phyloP scores from a whole-genome alignment of 306 rosid genomes.

The cucumber (Cucumis sativus) region DNA sequence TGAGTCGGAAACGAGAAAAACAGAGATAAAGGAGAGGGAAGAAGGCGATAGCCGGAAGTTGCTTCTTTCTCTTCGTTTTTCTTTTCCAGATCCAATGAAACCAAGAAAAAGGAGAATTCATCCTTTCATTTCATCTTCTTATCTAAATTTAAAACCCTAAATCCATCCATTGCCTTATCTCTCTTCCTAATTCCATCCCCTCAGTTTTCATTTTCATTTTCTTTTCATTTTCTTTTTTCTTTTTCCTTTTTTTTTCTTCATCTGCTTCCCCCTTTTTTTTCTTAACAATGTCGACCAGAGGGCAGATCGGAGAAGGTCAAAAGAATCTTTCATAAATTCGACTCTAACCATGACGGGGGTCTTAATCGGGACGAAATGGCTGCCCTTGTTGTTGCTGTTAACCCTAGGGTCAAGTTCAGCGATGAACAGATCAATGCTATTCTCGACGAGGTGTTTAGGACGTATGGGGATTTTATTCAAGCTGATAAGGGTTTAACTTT shows the following conservation, averaged over 20 bases:
- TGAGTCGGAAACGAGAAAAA: not conserved
- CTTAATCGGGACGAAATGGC: constrained; percentile 90
- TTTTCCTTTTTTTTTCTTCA: not conserved
- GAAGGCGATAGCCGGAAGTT: not conserved
- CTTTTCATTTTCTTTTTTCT: no score
- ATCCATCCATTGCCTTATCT: not conserved
- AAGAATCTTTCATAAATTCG: constrained; percentile 79
- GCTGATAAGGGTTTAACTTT: constrained; percentile 81
- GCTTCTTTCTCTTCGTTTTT: not conserved
- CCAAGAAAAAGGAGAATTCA: not conserved
- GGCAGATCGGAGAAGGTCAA: constrained; percentile 99
- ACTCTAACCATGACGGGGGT: constrained; percentile 71
- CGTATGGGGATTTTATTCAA: constrained; percentile 78
- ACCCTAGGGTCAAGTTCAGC: constrained; percentile 97
- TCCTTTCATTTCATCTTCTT: not conserved
- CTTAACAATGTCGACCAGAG: constrained; percentile 71
- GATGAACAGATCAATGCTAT: constrained; percentile 97
- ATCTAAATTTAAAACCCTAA: not conserved
- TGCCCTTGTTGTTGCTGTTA: constrained; percentile 88
- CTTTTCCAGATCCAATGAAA: constrained; percentile 14
- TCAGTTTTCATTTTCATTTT: not conserved
- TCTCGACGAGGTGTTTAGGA: constrained; percentile 84
- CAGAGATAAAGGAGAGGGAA: not conserved
- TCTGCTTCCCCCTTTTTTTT: not conserved
- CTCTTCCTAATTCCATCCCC: not conserved